Conservation (phyloP, 208 protist genomes). For the Naegleria fowleri region DNA sequence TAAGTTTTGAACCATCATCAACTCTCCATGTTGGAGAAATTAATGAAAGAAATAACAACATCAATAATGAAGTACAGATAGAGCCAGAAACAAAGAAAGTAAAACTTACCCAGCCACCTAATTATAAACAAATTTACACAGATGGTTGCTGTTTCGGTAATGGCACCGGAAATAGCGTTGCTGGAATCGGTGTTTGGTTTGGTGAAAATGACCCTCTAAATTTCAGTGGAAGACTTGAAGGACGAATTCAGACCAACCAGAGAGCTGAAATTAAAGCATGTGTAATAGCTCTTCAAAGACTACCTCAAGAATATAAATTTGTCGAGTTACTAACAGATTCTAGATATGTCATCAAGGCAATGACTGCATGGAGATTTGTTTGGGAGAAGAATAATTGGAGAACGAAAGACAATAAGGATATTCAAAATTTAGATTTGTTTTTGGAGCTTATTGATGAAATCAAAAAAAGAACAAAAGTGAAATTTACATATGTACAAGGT, state of each 20-base stretch:
- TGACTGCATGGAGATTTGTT: neutral
- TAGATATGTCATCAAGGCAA: neutral
- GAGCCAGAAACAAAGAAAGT: neutral
- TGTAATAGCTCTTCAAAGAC: neutral
- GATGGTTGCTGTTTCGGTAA: conserved; percentile 22
- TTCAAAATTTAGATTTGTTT: conserved; percentile 1
- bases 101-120: neutral
- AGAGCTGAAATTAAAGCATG: conserved; percentile 10
- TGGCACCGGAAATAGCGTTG: neutral
- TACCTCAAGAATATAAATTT: neutral
- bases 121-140: conserved; percentile 13
- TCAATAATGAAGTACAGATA: no score
- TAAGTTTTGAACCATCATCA: no score
- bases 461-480: neutral
- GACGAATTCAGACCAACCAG: neutral
- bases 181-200: neutral
- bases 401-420: neutral
- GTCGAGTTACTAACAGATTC: neutral
- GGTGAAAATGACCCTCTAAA: conserved; percentile 3
- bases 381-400: conserved; percentile 11
- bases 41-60: no score
- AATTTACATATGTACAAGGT: neutral
- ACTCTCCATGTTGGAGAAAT: no score
- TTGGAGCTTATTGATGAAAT: neutral
- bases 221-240: neutral